Percentiles rank a stretch among this genome's conserved stretches.
These are phyloP conservation scores for Fusarium keratoplasticum DNA, from an alignment of 2,329 filamentous ascomycete species.

Conservation along the genomic window DNA sequence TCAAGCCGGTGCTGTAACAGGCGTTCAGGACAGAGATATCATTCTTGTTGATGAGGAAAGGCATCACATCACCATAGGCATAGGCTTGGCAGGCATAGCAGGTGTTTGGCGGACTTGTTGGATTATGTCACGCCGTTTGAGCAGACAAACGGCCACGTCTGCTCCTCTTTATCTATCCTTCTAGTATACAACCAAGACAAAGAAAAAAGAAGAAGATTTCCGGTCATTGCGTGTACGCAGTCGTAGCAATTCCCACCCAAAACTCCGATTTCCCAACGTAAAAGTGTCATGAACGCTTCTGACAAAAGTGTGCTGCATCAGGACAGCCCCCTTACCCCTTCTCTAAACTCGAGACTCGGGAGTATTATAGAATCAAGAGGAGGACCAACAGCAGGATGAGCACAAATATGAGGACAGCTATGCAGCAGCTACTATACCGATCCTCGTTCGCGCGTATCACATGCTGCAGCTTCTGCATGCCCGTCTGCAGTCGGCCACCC, in stretches of 20 bases:
- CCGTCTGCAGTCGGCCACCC: slow-evolving; percentile 84
- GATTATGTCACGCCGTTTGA: slow-evolving; percentile 34
- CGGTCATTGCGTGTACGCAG: slow-evolving; percentile 13
- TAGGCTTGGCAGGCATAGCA: slow-evolving; percentile 14
- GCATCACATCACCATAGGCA: slow-evolving; percentile 7
- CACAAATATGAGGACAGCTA: slow-evolving; percentile 87
- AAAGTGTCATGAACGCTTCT: slow-evolving; percentile 27
- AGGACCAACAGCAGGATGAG: slow-evolving; percentile 88
- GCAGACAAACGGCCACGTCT: slow-evolving; percentile 17
- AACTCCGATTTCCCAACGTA: slow-evolving; percentile 36
- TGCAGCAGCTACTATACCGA: slow-evolving; percentile 87
- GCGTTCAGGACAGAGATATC: slow-evolving; percentile 23
- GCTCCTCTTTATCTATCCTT: slow-evolving; percentile 39
- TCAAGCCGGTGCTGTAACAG: slow-evolving; percentile 16
- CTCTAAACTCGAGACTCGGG: neutral
- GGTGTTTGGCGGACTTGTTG: slow-evolving; percentile 39
- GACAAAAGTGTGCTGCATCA: neutral
- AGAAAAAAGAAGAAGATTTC: slow-evolving; percentile 24
- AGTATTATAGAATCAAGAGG: slow-evolving; percentile 68
- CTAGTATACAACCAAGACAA: slow-evolving; percentile 40
- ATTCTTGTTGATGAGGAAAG: slow-evolving; percentile 6
- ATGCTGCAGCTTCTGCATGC: slow-evolving; percentile 86
- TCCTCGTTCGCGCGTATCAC: slow-evolving; percentile 94
- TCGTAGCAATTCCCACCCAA: slow-evolving; percentile 21
- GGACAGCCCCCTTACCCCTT: neutral